Percentiles rank a stretch among this genome's conserved stretches.
These are phyloP conservation scores for Erysimum cheiri DNA, from an alignment of 441 rosid species.

Conservation along the genomic window DNA sequence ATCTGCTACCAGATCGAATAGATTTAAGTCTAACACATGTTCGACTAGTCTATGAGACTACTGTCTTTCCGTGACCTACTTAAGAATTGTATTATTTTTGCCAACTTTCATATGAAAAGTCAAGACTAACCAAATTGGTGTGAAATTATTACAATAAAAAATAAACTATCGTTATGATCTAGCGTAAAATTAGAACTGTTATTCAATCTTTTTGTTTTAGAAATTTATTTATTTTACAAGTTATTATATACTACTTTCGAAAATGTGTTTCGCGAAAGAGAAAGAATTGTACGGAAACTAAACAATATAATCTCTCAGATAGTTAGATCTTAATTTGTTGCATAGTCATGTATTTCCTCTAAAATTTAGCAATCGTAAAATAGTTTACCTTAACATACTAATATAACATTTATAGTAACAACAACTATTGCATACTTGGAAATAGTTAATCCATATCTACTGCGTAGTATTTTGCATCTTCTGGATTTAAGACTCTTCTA, in stretches of 20 bases:
- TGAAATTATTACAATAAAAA: background rate
- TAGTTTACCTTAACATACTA: background rate
- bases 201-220: no score
- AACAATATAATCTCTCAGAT: background rate
- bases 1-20: background rate
- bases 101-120: background rate
- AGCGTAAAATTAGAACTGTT: background rate
- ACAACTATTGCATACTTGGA: conserved; percentile 1
- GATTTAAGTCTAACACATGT: background rate
- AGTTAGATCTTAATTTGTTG: background rate
- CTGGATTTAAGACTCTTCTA: background rate
- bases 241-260: no score
- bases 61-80: background rate
- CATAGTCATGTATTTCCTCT: background rate
- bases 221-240: no score
- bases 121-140: background rate
- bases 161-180: background rate
- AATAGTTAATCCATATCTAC: background rate
- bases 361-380: background rate
- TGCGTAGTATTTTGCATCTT: background rate
- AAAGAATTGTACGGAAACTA: background rate
- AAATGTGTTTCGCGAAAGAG: background rate
- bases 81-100: background rate
- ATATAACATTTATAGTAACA: background rate
- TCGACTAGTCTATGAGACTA: background rate